phyloP scores from a whole-genome alignment of 1,284 basidiomycete genomes.

The Cutaneotrichosporon cavernicola region DNA sequence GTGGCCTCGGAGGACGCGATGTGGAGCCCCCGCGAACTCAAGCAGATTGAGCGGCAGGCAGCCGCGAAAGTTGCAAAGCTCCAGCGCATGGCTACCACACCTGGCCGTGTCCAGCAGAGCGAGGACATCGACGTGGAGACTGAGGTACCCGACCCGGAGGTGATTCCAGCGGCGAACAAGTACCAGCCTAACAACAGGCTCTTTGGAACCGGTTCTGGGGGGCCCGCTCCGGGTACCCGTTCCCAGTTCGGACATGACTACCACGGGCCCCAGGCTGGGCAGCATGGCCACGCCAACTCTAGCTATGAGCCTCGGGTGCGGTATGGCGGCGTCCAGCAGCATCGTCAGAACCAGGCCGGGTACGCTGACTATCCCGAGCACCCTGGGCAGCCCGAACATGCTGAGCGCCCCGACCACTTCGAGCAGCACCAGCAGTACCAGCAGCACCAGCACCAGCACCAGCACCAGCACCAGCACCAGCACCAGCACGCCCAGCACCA shows the following conservation, averaged over 20 bases:
- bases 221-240: too few species aligned
- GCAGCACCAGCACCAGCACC: background rate
- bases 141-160: background rate
- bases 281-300: background rate
- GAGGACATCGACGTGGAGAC: background rate
- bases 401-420: too few species aligned
- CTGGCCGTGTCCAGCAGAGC: background rate
- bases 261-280: background rate
- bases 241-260: too few species aligned
- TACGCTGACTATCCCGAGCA: too few species aligned
- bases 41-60: background rate
- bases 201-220: background rate
- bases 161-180: background rate
- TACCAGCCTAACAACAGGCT: background rate
- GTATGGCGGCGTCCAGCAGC: too few species aligned
- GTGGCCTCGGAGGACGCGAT: too few species aligned
- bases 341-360: too few species aligned
- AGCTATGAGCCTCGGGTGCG: too few species aligned
- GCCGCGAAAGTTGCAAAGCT: background rate
- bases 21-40: background rate
- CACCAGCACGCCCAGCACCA: too few species aligned
- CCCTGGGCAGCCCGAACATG: too few species aligned
- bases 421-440: too few species aligned
- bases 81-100: background rate
- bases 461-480: background rate